Percentiles rank a stretch among this genome's conserved stretches.
These are phyloP conservation scores for Phyllosticta ampelicida DNA, from an alignment of 2,329 filamentous ascomycete genomes.

Conservation along the genomic window DNA sequence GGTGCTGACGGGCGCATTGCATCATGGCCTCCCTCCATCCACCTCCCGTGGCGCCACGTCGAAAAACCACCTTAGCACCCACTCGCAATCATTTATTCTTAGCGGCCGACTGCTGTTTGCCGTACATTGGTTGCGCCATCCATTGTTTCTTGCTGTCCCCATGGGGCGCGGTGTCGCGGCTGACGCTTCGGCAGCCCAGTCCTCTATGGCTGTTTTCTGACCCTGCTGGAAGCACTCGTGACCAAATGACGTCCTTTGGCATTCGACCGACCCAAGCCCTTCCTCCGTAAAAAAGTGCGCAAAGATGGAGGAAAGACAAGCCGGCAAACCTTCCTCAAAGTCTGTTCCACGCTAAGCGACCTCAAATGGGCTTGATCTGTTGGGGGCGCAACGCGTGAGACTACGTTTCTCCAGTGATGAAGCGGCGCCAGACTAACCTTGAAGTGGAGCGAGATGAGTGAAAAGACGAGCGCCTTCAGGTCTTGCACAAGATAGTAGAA, in stretches of 20 bases:
- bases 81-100: neutral
- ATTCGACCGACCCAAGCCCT: neutral
- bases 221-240: neutral
- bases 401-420: neutral
- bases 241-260: neutral
- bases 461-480: constrained; percentile 92
- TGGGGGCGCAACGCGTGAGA: neutral
- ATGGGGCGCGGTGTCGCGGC: neutral
- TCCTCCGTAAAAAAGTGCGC: neutral
- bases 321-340: neutral
- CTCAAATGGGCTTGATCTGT: constrained; percentile 61
- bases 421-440: constrained; percentile 48
- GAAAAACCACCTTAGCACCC: neutral
- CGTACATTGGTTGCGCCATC: neutral
- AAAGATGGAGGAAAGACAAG: neutral
- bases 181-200: neutral
- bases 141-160: neutral
- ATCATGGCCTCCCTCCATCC: neutral
- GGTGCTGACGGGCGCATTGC: neutral
- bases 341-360: neutral
- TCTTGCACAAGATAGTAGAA: constrained; percentile 99
- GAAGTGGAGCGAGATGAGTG: constrained; percentile 91
- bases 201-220: neutral
- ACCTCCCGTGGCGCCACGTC: neutral
- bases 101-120: neutral